Base-by-base conservation (phyloP, 2,329 filamentous ascomycete genomes). In the Hypoxylon sp. region DNA sequence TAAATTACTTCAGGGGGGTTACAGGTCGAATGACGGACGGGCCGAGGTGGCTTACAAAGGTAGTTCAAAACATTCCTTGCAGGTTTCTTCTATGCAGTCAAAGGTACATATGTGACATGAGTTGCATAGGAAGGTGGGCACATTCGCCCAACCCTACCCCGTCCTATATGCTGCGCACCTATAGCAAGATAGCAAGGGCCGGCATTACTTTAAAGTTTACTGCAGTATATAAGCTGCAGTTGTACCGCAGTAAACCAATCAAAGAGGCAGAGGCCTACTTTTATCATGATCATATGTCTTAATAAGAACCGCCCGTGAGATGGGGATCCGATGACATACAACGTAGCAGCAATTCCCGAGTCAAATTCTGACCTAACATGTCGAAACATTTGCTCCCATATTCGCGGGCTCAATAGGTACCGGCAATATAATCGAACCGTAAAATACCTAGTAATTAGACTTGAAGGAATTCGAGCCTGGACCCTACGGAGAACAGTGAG, bases 61-160 rank as follows among this genome's bases (percentile, higher is more conserved):
- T 10, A 46, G 40, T 48, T 37, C 55, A 58, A 58, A 48, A 58
- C 44, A 49, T 58, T 48, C 42, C 44, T 27, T 49, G 55, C 44
- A 58, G 22, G 14, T 25, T 27, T 31, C 53, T 46, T 57, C 54
- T 57, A 57, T 57, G 54, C 54, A 44, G 13, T 17, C 37, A 44
- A 35, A 35, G 14, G 55, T 33, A n/a, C n/a, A n/a, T n/a, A 22
- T 51, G 57, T 60, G 57, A 60, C 57, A 51, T 51, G 57, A 60
- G 57, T 42, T 51, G 57, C 57, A 51, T 59, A 42, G 20, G 6
- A 25, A 13, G 46, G 27, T 25, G 48, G 48, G 53, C 57, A 31
- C 31, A 44, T 17, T 35, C 27, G 25, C 5, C 25, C 25, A 27
- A 27, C 25, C 25, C 25, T 27, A 27, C 37, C 48, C 57, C 37